Percentiles rank a stretch among this genome's conserved stretches.
Evolutionary conservation across 345 rosid genomes (phyloP).

Genomic region (Euphorbia pulcherrima): DNA sequence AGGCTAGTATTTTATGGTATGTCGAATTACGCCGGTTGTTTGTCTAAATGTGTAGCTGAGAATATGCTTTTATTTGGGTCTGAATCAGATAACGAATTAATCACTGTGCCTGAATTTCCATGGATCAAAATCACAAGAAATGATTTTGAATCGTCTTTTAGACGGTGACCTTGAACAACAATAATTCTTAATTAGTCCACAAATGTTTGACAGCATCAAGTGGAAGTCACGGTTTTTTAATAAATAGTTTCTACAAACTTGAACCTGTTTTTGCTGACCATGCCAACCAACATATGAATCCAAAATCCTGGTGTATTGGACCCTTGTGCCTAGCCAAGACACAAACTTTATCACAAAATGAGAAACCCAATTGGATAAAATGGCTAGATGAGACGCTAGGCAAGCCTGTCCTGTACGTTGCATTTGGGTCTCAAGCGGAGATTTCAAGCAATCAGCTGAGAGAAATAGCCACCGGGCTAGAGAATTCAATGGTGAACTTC

Average conservation of each 20-base stretch:
- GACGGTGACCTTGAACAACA: conserved; percentile 12
- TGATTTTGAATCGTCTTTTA: conserved; percentile 26
- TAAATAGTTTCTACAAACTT: conserved; percentile 63
- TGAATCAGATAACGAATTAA: conserved; percentile 39
- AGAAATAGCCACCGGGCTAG: conserved; percentile 55
- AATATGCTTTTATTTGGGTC: conserved; percentile 13
- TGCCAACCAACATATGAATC: conserved; percentile 9
- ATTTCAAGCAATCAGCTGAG: conserved; percentile 44
- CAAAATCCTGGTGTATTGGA: conserved; percentile 49
- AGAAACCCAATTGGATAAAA: conserved; percentile 46
- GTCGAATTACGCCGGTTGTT: conserved; percentile 22
- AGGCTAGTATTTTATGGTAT: conserved; percentile 53
- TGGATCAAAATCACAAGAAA: conserved; percentile 52
- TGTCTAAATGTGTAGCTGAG: conserved; percentile 3
- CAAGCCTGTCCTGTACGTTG: conserved; percentile 57
- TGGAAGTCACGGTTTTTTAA: conserved; percentile 41
- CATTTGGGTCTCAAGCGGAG: conserved; percentile 77
- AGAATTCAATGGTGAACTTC: conserved; percentile 51
- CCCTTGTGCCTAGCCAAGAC: conserved; percentile 39
- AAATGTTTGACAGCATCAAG: conserved; percentile 7
- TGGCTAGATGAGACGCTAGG: conserved; percentile 63
- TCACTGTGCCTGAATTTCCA: conserved; percentile 51
- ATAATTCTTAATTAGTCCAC: conserved; percentile 7
- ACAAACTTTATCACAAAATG: not conserved
- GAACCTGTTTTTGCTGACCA: conserved; percentile 51